Conservation (phyloP, 2,329 filamentous ascomycete species). For the Fusarium citri region DNA sequence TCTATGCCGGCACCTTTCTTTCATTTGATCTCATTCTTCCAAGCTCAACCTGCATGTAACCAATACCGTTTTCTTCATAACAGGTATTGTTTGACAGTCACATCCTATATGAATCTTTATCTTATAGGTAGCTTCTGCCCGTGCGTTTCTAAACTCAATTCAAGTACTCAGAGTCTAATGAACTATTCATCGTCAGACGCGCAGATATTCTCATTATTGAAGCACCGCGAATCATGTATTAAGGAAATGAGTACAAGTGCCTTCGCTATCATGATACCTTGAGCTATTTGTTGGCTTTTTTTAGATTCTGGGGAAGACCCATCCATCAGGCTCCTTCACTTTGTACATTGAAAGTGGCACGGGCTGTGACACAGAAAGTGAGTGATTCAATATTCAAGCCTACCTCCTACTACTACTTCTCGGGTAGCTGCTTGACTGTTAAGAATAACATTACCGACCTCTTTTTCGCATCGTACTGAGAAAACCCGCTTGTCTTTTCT, state of each 20-base stretch:
- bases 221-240: not conserved
- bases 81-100: not conserved
- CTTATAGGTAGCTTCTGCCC: not conserved
- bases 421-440: not conserved
- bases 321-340: not conserved
- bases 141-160: not conserved
- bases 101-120: not conserved
- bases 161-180: slow-evolving; percentile 8
- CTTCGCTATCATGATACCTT: slow-evolving; percentile 14
- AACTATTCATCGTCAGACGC: not conserved
- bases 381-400: slow-evolving; percentile 1
- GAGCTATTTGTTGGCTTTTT: not conserved
- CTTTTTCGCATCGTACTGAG: not conserved
- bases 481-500: not conserved
- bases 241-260: not conserved
- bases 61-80: not conserved
- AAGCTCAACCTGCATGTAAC: not conserved
- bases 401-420: not conserved
- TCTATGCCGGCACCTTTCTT: not conserved
- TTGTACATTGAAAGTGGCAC: not conserved
- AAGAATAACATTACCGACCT: slow-evolving; percentile 3
- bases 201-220: not conserved
- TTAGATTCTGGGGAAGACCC: not conserved
- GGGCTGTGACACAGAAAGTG: slow-evolving; percentile 10
- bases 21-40: slow-evolving; percentile 1